Evolutionary conservation across 331 rosid species (phyloP).

Genomic region (Dryas integrifolia): DNA sequence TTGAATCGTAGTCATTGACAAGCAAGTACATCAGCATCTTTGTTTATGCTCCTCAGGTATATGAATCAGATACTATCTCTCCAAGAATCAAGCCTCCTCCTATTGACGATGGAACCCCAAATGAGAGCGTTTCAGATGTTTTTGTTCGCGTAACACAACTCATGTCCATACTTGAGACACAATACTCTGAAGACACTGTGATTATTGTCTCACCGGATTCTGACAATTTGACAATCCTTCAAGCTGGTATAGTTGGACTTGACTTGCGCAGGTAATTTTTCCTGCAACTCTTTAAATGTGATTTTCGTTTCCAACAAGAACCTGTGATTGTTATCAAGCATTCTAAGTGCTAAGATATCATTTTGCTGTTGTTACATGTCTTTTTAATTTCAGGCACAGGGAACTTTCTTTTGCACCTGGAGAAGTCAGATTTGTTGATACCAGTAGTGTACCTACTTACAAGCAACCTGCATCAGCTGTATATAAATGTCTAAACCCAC

Average conservation of each 20-base stretch:
- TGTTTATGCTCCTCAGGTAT: slow-evolving; percentile 42
- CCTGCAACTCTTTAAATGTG: background rate
- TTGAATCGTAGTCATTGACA: background rate
- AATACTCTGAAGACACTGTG: slow-evolving; percentile 72
- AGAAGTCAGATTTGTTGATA: slow-evolving; percentile 78
- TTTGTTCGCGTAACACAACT: slow-evolving; percentile 86
- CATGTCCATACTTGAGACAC: slow-evolving; percentile 93
- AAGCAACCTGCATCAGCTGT: slow-evolving; percentile 87
- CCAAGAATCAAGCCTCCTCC: slow-evolving; percentile 73
- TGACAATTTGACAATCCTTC: slow-evolving; percentile 78
- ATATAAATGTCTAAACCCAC: slow-evolving; percentile 76
- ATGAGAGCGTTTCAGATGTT: slow-evolving; percentile 86
- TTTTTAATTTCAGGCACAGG: slow-evolving; percentile 61
- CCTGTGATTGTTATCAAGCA: background rate
- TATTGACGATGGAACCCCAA: slow-evolving; percentile 77
- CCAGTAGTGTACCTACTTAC: slow-evolving; percentile 68
- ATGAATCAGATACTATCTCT: slow-evolving; percentile 72
- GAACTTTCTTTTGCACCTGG: slow-evolving; percentile 83
- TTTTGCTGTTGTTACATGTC: background rate
- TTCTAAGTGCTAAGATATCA: background rate
- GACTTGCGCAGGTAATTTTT: slow-evolving; percentile 68
- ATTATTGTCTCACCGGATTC: slow-evolving; percentile 91
- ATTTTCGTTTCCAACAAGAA: background rate
- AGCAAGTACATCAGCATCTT: background rate
- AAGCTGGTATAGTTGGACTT: slow-evolving; percentile 82